Percentiles rank a stretch among this genome's conserved stretches.
Evolutionary conservation across 2,329 filamentous ascomycete genomes (phyloP).

Genomic region (Polychaeton citri): DNA sequence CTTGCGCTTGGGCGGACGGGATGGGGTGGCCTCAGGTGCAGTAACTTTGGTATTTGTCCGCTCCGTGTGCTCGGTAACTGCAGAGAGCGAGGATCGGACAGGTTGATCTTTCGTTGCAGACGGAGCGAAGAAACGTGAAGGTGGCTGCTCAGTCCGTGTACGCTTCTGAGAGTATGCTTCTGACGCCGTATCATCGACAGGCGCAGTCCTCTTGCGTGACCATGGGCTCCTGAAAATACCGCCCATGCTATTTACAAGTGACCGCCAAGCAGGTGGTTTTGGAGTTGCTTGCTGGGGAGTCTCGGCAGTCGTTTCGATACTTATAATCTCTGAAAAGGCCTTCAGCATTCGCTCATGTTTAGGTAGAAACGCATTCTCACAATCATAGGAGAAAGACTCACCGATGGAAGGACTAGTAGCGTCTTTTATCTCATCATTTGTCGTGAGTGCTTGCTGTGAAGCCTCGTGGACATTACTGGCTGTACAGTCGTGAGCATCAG

Average conservation of each 20-base stretch:
- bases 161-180: not conserved
- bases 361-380: no score
- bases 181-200: not conserved
- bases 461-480: no score
- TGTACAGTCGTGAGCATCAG: no score
- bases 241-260: not conserved
- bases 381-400: no score
- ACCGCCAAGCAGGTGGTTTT: not conserved
- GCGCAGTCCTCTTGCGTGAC: not conserved
- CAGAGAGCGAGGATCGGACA: not conserved
- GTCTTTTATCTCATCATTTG: no score
- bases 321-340: no score
- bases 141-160: not conserved
- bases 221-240: not conserved
- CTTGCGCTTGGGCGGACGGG: not conserved
- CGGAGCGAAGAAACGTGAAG: not conserved
- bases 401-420: no score
- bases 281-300: not conserved
- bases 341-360: no score
- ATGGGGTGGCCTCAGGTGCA: not conserved
- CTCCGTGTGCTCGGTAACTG: not conserved
- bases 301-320: no score
- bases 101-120: not conserved
- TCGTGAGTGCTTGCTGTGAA: no score
- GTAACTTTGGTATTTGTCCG: not conserved